A percentile compares a stretch with the other conserved stretches of the same genome.
These are phyloP conservation scores for Erythrophleum ivorense DNA, from an alignment of 331 rosid genomes.

Conservation along the genomic window DNA sequence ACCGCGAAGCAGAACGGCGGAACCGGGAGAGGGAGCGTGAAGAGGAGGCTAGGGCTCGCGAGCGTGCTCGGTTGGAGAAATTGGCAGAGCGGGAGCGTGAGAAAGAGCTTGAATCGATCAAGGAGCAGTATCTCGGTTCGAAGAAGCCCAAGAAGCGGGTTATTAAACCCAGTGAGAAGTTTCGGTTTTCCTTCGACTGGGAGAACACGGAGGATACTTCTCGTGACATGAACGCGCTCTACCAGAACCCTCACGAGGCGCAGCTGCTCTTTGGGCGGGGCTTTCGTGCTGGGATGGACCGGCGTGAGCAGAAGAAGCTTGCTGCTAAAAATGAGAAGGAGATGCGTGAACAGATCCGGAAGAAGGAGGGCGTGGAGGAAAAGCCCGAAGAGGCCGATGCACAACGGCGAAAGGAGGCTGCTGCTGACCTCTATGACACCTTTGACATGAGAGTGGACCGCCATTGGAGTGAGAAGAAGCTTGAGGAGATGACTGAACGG, in stretches of 20 bases:
- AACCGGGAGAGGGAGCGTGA: not conserved
- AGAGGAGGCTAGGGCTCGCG: constrained; percentile 55
- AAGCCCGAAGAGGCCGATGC: constrained; percentile 87
- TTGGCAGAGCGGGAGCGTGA: constrained; percentile 78
- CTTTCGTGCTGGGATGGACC: constrained; percentile 86
- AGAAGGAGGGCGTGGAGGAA: constrained; percentile 83
- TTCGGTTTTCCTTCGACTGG: constrained; percentile 89
- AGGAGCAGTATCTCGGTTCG: constrained; percentile 84
- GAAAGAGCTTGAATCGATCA: constrained; percentile 72
- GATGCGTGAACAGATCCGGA: constrained; percentile 70
- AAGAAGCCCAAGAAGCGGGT: constrained; percentile 91
- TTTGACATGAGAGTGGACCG: constrained; percentile 91
- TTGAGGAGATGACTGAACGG: constrained; percentile 80
- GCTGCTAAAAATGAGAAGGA: constrained; percentile 92
- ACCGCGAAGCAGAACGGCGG: too few species aligned
- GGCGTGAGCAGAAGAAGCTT: constrained; percentile 91
- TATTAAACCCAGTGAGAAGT: constrained; percentile 91
- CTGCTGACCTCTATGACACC: constrained; percentile 76
- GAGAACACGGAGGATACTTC: constrained; percentile 91
- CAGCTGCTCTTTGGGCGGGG: constrained; percentile 85
- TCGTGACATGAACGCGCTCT: constrained; percentile 58
- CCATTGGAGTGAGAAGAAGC: constrained; percentile 91
- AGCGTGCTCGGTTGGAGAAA: constrained; percentile 67
- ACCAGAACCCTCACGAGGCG: constrained; percentile 77
- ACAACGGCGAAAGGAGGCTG: constrained; percentile 69